Evolutionary conservation across 1,139 yeast genomes (phyloP).

Genomic region (Sugiyamaella grinbergsii): DNA sequence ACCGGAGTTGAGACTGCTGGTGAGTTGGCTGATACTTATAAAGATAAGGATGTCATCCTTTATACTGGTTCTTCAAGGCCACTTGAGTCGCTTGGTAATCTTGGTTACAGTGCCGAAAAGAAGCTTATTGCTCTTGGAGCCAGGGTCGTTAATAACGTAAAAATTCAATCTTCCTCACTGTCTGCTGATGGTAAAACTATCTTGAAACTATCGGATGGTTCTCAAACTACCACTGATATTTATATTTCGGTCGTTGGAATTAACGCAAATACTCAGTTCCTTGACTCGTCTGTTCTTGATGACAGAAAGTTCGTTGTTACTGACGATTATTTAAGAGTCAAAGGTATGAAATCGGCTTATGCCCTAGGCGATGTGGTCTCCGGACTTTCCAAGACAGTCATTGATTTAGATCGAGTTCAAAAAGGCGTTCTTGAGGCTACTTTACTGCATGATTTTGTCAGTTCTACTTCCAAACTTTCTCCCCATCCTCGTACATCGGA

Average conservation of each 20-base stretch:
- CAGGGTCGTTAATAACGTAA: slow-evolving; percentile 27
- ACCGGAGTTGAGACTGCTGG: slow-evolving; percentile 92
- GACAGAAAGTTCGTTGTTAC: slow-evolving; percentile 27
- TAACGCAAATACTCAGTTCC: slow-evolving; percentile 33
- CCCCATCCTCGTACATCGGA: slow-evolving; percentile 19
- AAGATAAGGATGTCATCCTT: slow-evolving; percentile 30
- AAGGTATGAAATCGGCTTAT: slow-evolving; percentile 30
- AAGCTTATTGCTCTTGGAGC: slow-evolving; percentile 31
- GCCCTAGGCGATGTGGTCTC: slow-evolving; percentile 37
- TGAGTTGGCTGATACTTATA: slow-evolving; percentile 45
- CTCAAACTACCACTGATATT: slow-evolving; percentile 26
- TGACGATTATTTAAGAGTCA: slow-evolving; percentile 32
- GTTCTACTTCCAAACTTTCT: slow-evolving; percentile 8
- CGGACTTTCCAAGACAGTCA: slow-evolving; percentile 24
- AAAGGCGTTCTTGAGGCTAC: slow-evolving; percentile 23
- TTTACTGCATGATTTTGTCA: slow-evolving; percentile 26
- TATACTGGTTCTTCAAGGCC: slow-evolving; percentile 33
- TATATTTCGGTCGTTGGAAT: slow-evolving; percentile 32
- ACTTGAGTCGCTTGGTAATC: slow-evolving; percentile 24
- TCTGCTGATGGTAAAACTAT: slow-evolving; percentile 21
- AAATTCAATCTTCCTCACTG: slow-evolving; percentile 22
- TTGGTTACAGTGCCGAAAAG: slow-evolving; percentile 25
- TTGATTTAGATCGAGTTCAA: slow-evolving; percentile 29
- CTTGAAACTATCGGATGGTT: slow-evolving; percentile 27
- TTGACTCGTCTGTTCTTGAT: slow-evolving; percentile 28